Conservation (phyloP, 352 stramenopile species). For the Globisporangium cederbergense region DNA sequence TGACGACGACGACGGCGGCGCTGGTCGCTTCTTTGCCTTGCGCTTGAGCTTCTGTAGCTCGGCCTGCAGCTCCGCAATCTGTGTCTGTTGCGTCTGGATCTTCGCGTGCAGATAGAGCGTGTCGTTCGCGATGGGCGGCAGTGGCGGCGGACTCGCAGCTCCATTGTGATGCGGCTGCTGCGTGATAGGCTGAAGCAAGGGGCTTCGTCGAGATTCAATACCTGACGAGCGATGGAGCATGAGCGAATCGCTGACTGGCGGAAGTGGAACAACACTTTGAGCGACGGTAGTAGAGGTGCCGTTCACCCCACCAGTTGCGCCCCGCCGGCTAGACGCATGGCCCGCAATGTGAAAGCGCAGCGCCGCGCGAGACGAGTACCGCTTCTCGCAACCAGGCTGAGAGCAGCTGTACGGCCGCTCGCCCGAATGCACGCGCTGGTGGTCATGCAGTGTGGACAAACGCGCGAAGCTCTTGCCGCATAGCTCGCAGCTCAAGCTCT, state of each 20-base stretch:
- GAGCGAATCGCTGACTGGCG: background rate
- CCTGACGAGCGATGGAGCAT: background rate
- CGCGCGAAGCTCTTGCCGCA: constrained; percentile 55
- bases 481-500: constrained; percentile 42
- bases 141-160: background rate
- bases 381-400: constrained; percentile 21
- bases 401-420: constrained; percentile 66
- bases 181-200: background rate
- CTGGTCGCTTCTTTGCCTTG: constrained; percentile 12
- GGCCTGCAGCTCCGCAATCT: constrained; percentile 40
- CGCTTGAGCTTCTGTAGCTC: constrained; percentile 30
- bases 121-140: background rate
- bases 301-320: background rate
- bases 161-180: background rate
- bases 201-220: constrained; percentile 1
- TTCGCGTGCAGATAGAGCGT: constrained; percentile 26
- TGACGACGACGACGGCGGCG: no score
- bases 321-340: constrained; percentile 19
- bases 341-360: constrained; percentile 52
- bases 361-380: constrained; percentile 52
- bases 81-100: constrained; percentile 38
- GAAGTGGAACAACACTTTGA: background rate
- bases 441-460: constrained; percentile 54
- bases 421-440: constrained; percentile 66
- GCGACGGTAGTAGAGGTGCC: background rate